Evolutionary conservation across 495 filamentous ascomycete genomes (phyloP), one percentile per base, ranked within the genome.

Genomic region (Melanomma pulvis-pyrius): DNA sequence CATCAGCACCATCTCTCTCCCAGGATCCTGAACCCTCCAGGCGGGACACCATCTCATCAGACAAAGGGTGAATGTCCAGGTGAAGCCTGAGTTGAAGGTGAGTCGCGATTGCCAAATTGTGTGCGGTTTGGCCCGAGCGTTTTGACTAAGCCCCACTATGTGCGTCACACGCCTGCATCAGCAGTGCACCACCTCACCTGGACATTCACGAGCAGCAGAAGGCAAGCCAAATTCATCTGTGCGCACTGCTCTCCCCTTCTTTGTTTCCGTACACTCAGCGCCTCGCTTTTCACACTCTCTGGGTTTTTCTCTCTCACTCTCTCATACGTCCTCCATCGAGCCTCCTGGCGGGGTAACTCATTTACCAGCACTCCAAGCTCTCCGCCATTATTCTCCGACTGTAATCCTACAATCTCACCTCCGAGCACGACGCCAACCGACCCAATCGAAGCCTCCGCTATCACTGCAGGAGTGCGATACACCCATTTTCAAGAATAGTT

Each of bases 141-240:
- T 25, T 13, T 26, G 34, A 48, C 36, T 41, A 36, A 36, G 22
- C 48, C 48, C 48, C 48, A 50, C 48, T 19, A 50, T 44, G 39
- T 15, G n/a, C 39, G 39, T 44, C 56, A 59, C 36, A 36, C 56
- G 30, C 26, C 54, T 58, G 29, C 6, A 36, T 36, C 32, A 36
- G 32, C 32, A 36, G 13, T n/a, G n/a, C n/a, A n/a, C n/a, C n/a
- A 44, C 13, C 39, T 11, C 39, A 44, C 4, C 39, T 44, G 8
- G n/a, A 44, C 39, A n/a, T 17, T 44, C 39, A 44, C 39, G 3
- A 11, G 39, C 39, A 2, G 39, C 8, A 44, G 39, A 17, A 44
- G 39, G n/a, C 4, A 2, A n/a, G 39, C 8, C 39, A 44, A 15
- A 6, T 44, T n/a, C n/a, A 12, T 17, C 39, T 15, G 39, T 44